Evolutionary conservation across 1,139 yeast genomes (phyloP), one percentile per base, ranked within the genome.

Genomic region (Yarrowia galli): DNA sequence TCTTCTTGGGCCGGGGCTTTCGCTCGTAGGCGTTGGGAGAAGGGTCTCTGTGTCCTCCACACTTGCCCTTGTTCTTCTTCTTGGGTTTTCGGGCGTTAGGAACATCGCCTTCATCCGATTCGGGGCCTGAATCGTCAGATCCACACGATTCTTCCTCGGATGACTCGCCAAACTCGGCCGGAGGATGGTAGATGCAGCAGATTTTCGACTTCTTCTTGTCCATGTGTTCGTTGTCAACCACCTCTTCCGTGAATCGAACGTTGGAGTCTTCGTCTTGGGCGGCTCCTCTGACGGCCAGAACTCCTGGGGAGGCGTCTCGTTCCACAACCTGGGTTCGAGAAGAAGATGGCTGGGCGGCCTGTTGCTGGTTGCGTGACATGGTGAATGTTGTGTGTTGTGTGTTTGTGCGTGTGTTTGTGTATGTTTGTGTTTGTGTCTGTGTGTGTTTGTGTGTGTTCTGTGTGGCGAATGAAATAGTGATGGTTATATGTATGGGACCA

Each of bases 161-260:
- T 66, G 83, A 86, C 69, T 87, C 91, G 45, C 86, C 95, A 74
- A 88, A 89, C 72, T 87, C 89, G 42, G 87, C 82, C 65, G 88
- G 89, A 2, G 97, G 97, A 75, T 92, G 97, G 79, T 89, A 95
- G 25, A 95, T 93, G 73, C 99, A 93, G 76, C 99, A 95, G n/a
- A 93, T 89, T 78, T 93, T 95, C 22, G 97, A 86, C 77, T 92
- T 92, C 80, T 93, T 93, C 80, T 86, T 90, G 74, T 89, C 85
- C 89, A 95, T 82, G 75, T 89, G 80, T 78, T 93, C 99, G 75
- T 93, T 93, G 78, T 93, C 98, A 7, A 93, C 82, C 5, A 92
- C 95, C 65, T 88, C 97, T 56, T 89, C 91, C 6, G 87, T 83
- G 97, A 98, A 93, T 69, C 88, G 82, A 0, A 93, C 97, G 40